Base-by-base conservation (phyloP, 306 rosid species). In the Begonia masoniana region DNA sequence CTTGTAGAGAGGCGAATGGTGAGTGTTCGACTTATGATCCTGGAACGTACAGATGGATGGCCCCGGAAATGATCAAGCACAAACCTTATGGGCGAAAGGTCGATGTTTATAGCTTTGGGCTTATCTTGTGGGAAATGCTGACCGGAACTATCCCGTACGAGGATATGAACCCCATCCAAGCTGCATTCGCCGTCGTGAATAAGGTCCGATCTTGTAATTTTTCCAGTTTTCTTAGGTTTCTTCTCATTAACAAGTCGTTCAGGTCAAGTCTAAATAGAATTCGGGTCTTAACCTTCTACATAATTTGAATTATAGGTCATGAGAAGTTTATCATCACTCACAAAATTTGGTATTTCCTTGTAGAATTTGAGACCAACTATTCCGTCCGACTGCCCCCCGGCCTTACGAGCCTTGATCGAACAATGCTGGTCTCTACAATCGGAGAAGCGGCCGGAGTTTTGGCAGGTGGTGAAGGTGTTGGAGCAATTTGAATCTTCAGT, bases 21-120 rank as follows among this genome's bases (percentile, higher is more conserved):
- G 96, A 86, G 63, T 59, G 77, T 6, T 72, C 82, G 69, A 80
- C 88, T 3, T 92, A 86, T 61, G 99, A 79, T 54, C 94, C 96
- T 8, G 99, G 99, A 12, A 92, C 99, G 10, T 92, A 79, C 54
- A 78, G 99, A 4, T 92, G 99, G 99, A 92, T 92, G 99, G 99
- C 99, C 45, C 99, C 99, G 0, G 99, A 92, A 77, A 81, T 92
- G 99, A 92, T 92, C 74, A 86, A 77, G 65, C 84, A 80, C 21
- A 86, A 87, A 67, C 62, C 83, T 26, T 87, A 84, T 2, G 81
- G 94, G 45, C 76, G 76, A 66, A 92, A 82, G 72, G 99, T 86
- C 12, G 99, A 92, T 36, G 96, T 92, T 43, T 87, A 92, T 64
- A 76, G 96, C 68, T 92, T 86, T 57, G 99, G 96, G 53, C 93